Conservation (phyloP, 192 early-diverging fungal genomes). For the Gigaspora rosea region DNA sequence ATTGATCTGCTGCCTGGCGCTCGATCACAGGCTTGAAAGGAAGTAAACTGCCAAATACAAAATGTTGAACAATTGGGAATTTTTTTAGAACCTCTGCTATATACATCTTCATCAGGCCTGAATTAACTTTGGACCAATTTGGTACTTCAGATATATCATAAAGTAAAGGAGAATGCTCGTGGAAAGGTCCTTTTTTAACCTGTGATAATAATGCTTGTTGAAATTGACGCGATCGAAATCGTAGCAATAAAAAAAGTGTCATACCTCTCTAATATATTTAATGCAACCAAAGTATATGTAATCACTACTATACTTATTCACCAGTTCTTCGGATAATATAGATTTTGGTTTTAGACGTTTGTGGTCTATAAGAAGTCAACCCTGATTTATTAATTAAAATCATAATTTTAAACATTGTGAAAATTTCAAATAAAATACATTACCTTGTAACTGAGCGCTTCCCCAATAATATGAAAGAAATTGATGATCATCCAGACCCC, state of each 20-base stretch:
- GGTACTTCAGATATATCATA: constrained; percentile 90
- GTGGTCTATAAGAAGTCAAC: constrained; percentile 52
- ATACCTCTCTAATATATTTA: constrained; percentile 73
- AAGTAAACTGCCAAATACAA: constrained; percentile 84
- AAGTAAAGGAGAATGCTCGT: constrained; percentile 91
- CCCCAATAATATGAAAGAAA: constrained; percentile 95
- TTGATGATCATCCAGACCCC: constrained; percentile 97
- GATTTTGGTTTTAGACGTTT: constrained; percentile 70
- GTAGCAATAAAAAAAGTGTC: background rate
- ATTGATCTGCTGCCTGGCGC: too few species aligned
- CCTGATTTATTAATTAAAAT: background rate
- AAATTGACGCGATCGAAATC: background rate
- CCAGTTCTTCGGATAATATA: constrained; percentile 61
- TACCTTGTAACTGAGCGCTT: constrained; percentile 81
- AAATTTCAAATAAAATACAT: background rate
- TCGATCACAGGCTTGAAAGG: constrained; percentile 51
- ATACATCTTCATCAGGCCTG: constrained; percentile 95
- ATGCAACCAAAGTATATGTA: constrained; percentile 90
- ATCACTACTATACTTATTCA: constrained; percentile 62
- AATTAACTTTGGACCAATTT: constrained; percentile 88
- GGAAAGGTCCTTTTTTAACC: constrained; percentile 62
- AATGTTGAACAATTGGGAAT: constrained; percentile 96
- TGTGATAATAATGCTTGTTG: constrained; percentile 8
- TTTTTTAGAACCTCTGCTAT: constrained; percentile 87
- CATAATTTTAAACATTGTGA: background rate